Base-by-base conservation (phyloP, 192 early-diverging fungal genomes). In the Backusella mclennaniae region DNA sequence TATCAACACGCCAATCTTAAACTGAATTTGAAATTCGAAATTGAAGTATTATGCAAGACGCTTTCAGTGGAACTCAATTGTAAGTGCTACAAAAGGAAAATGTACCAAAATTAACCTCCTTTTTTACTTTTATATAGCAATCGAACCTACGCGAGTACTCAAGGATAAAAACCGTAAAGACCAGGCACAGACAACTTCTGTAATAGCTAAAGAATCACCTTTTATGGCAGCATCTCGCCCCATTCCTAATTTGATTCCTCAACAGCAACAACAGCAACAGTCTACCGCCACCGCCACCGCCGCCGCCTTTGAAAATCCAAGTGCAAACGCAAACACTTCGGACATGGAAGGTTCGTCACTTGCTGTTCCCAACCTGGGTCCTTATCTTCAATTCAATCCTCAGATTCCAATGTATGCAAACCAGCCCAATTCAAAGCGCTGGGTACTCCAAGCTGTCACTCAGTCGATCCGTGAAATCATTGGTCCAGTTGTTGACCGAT, bases 1-100 rank as follows among this genome's bases (percentile, higher is more conserved):
- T 98, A 97, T 85, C 92, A 93, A 56, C 93, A 90, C 79, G 98
- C 95, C 0, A 95, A 97, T 73, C 82, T 99, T 36, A 98, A 96
- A 83, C 86, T 98, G 52, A 97, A 96, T 73, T 90, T 97, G 41
- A 97, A 96, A 73, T 99, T 99, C 83, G 96, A 98, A 79, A 95
- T 99, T 66, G 98, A 99, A 83, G 96, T 99, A 9, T 87, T 99
- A 35, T 98, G 96, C 86, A 98, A 98, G 81, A 92, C 93, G 53
- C 83, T 96, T 29, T 84, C 90, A 52, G 83, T 99, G 29, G 95
- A 96, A 63, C 86, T 97, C 21, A 97, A 93, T 80, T 69, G 76
- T 67, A 59, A 12, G 53, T 59, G 19, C 7, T 23, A 44, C 14
- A 44, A 44, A 44, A 44, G 42, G 19, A 19, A 53, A 23, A 19